Evolutionary conservation across 805 yeast genomes (phyloP).

Genomic region (Candida taoyuanica): DNA sequence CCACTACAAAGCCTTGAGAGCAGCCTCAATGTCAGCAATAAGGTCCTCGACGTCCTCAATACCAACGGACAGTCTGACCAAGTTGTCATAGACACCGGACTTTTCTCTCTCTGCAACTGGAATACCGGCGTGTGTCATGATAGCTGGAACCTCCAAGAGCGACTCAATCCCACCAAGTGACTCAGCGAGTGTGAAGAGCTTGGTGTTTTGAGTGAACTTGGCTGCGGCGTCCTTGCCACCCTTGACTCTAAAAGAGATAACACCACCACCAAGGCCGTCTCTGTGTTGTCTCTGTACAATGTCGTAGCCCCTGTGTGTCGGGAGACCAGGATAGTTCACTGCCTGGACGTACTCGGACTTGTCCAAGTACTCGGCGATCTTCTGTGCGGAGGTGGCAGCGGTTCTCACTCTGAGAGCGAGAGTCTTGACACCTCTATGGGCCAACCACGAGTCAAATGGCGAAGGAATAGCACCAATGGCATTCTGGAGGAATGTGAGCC

Average conservation of each 20-base stretch:
- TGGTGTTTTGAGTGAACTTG: constrained; percentile 65
- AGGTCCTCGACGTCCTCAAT: constrained; percentile 80
- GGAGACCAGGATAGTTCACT: constrained; percentile 83
- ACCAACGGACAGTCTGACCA: constrained; percentile 81
- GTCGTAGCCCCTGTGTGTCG: constrained; percentile 55
- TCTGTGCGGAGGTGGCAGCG: constrained; percentile 60
- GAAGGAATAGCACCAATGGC: constrained; percentile 89
- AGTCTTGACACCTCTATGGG: constrained; percentile 88
- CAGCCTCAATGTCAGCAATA: constrained; percentile 65
- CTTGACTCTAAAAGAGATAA: constrained; percentile 79
- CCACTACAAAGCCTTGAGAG: constrained; percentile 36
- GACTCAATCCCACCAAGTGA: constrained; percentile 90
- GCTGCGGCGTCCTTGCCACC: constrained; percentile 80
- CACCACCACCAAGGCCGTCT: constrained; percentile 85
- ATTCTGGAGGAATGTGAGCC: constrained; percentile 73
- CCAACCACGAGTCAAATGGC: constrained; percentile 88
- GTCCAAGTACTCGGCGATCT: constrained; percentile 61
- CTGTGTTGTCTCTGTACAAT: constrained; percentile 74
- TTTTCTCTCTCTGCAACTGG: constrained; percentile 73
- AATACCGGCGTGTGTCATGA: constrained; percentile 91
- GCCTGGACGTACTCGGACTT: constrained; percentile 47
- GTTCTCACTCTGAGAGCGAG: constrained; percentile 74
- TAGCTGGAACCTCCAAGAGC: constrained; percentile 81
- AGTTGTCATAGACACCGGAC: constrained; percentile 76
- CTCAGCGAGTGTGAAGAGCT: constrained; percentile 81